phyloP scores from a whole-genome alignment of 148 eudicot species.

The Selenicereus undatus region DNA sequence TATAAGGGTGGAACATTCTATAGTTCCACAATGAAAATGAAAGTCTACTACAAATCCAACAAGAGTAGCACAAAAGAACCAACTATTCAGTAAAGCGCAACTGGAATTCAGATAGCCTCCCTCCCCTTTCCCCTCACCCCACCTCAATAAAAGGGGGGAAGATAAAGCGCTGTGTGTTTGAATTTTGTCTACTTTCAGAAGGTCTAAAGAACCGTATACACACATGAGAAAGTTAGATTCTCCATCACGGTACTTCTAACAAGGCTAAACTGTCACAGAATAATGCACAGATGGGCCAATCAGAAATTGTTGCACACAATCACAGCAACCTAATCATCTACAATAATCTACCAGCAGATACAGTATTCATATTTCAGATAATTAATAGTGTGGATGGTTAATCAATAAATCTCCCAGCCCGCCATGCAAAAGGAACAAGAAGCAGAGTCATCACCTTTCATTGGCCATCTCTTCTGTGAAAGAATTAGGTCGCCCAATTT shows the following conservation, averaged over 20 bases:
- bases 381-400: not conserved
- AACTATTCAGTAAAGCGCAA: no score
- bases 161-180: no score
- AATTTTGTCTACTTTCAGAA: no score
- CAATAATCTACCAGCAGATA: not conserved
- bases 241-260: not conserved
- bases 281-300: not conserved
- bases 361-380: not conserved
- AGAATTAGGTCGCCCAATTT: constrained; percentile 37
- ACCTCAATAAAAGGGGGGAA: no score
- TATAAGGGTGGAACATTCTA: not conserved
- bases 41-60: not conserved
- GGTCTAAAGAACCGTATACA: no score
- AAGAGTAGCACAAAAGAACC: not conserved
- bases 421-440: not conserved
- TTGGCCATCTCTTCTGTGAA: constrained; percentile 40
- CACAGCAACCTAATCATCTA: not conserved
- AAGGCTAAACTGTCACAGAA: not conserved
- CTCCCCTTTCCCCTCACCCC: no score
- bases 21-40: not conserved
- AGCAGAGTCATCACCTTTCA: constrained; percentile 47
- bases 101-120: no score
- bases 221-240: no score
- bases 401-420: not conserved
- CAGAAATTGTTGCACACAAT: not conserved